phyloP scores from a whole-genome alignment of 768 basidiomycete species.

The Leccinum subgranulosum region DNA sequence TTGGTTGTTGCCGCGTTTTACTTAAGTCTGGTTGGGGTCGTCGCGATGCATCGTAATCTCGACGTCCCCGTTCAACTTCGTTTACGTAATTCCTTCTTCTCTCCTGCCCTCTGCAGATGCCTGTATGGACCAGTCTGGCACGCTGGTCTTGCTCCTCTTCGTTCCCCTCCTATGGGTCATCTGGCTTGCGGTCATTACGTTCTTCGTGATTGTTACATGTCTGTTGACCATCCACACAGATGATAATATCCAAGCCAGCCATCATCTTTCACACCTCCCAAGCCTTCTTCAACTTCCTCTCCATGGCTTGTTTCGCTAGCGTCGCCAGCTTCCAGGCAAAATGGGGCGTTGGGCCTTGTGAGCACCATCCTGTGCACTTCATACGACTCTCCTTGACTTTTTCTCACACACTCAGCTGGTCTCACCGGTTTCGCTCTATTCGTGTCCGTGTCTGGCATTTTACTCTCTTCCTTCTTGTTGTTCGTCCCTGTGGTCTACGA shows the following conservation, averaged over 20 bases:
- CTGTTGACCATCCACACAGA: conserved; percentile 42
- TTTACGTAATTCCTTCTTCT: conserved; percentile 32
- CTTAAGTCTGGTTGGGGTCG: conserved; percentile 1
- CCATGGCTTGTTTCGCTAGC: conserved; percentile 88
- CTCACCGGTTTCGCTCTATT: conserved; percentile 85
- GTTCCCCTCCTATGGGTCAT: conserved; percentile 61
- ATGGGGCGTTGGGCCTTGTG: conserved; percentile 83
- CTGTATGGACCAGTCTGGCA: conserved; percentile 41
- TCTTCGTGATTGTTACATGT: conserved; percentile 8
- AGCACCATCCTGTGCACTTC: conserved; percentile 30
- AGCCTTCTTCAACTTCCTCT: conserved; percentile 90
- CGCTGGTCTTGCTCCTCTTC: conserved; percentile 60
- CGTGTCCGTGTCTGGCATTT: conserved; percentile 66
- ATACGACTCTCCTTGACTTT: conserved; percentile 12
- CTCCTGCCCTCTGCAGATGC: conserved; percentile 29
- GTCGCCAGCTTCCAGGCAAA: conserved; percentile 87
- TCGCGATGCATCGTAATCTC: conserved; percentile 21
- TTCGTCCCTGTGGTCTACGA: conserved; percentile 77
- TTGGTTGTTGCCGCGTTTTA: conserved; percentile 13
- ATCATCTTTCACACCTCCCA: conserved; percentile 76
- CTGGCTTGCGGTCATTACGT: conserved; percentile 63
- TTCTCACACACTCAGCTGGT: conserved; percentile 54
- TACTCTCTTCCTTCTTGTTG: conserved; percentile 72
- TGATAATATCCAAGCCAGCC: conserved; percentile 83
- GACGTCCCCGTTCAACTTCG: conserved; percentile 16